A percentile compares a stretch with the other conserved stretches of the same genome.
Evolutionary conservation across 108 stramenopile species (phyloP).

Genomic region (Aurantiochytrium sp.): DNA sequence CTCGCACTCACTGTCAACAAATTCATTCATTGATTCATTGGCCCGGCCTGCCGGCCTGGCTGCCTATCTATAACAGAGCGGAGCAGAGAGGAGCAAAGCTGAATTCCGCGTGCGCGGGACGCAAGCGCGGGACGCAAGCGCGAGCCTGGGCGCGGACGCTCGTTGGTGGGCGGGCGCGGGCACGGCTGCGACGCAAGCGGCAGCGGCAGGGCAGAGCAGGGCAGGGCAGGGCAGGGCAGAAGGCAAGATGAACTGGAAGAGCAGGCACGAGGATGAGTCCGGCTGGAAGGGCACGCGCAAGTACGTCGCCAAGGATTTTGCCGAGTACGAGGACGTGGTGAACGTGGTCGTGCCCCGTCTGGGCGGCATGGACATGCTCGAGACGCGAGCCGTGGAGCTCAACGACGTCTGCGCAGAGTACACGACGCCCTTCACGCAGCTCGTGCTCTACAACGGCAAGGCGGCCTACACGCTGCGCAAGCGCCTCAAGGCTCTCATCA

Average conservation of each 20-base stretch:
- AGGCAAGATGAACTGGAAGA: not conserved
- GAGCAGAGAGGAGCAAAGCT: too few species aligned
- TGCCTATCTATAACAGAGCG: too few species aligned
- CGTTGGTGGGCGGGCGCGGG: too few species aligned
- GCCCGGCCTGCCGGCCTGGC: too few species aligned
- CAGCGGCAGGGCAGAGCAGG: too few species aligned
- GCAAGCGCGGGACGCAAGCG: too few species aligned
- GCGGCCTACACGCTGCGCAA: not conserved
- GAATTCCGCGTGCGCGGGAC: too few species aligned
- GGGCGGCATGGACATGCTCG: not conserved
- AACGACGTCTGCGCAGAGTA: conserved; percentile 11
- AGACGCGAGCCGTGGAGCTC: not conserved
- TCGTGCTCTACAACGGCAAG: not conserved
- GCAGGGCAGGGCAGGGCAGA: too few species aligned
- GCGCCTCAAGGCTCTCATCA: not conserved
- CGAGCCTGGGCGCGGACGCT: too few species aligned
- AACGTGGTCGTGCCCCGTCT: not conserved
- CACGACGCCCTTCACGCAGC: not conserved
- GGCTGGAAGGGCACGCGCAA: not conserved
- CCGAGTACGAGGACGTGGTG: not conserved
- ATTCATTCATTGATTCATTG: too few species aligned
- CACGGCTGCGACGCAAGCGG: too few species aligned
- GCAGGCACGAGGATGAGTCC: not conserved
- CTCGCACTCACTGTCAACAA: too few species aligned
- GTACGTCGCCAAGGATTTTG: not conserved